These are phyloP conservation scores for Tetrapyrgos nigripes DNA, from an alignment of 1,284 basidiomycete genomes.

Conservation along the genomic window DNA sequence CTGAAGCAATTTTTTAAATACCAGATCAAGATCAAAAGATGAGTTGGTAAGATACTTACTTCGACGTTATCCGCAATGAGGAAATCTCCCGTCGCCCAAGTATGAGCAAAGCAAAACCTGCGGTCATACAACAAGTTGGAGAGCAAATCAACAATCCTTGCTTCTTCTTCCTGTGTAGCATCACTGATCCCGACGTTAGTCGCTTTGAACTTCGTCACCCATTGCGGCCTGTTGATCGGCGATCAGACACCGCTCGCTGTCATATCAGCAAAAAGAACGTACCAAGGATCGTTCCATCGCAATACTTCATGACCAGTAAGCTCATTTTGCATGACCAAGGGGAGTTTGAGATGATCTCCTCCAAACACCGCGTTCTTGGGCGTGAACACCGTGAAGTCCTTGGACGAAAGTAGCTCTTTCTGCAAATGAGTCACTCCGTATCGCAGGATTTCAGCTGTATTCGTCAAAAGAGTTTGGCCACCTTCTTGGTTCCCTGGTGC, in stretches of 20 bases:
- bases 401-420: not conserved
- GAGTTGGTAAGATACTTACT: not conserved
- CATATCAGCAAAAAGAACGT: not conserved
- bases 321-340: not conserved
- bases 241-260: not conserved
- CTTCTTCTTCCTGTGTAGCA: not conserved
- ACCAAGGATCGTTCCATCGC: constrained; percentile 2
- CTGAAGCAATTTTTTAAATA: not conserved
- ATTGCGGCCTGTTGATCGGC: not conserved
- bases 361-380: not conserved
- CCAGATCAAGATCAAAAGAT: not conserved
- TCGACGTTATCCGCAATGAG: not conserved
- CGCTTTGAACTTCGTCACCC: not conserved
- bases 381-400: not conserved
- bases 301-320: not conserved
- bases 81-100: not conserved
- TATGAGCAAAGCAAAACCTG: not conserved
- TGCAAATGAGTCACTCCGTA: not conserved
- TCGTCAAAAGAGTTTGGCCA: not conserved
- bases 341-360: not conserved
- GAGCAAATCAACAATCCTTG: not conserved
- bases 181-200: not conserved
- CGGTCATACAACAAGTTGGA: not conserved
- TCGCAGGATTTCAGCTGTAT: not conserved
- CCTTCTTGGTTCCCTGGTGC: not conserved